These are phyloP conservation scores for Russula ochroleuca DNA, from an alignment of 768 basidiomycete genomes.

Conservation along the genomic window DNA sequence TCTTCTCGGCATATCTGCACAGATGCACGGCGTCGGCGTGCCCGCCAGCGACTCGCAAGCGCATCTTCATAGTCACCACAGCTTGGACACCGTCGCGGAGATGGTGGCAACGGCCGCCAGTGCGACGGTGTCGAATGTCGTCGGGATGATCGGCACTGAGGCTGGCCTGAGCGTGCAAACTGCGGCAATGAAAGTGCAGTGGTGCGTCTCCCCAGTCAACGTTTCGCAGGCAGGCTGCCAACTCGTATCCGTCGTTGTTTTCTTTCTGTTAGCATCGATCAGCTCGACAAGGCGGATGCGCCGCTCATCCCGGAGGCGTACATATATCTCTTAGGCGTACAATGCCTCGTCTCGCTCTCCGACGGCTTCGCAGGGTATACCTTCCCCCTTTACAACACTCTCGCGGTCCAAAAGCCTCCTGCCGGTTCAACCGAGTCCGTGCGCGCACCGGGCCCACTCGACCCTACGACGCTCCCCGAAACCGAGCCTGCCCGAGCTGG, in stretches of 20 bases:
- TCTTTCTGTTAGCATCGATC: conserved; percentile 70
- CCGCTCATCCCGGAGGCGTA: conserved; percentile 93
- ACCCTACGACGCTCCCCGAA: conserved; percentile 50
- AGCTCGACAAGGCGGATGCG: conserved; percentile 94
- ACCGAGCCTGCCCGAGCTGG: conserved; percentile 53
- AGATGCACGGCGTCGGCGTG: conserved; percentile 80
- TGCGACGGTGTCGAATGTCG: conserved; percentile 78
- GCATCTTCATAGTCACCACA: conserved; percentile 50
- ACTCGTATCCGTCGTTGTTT: neutral
- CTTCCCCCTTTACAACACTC: conserved; percentile 67
- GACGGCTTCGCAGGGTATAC: conserved; percentile 78
- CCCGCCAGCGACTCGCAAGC: conserved; percentile 37
- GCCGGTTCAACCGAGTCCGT: conserved; percentile 59
- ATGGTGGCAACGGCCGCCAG: conserved; percentile 81
- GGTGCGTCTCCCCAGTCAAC: conserved; percentile 45
- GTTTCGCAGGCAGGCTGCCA: conserved; percentile 1
- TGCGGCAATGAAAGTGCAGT: conserved; percentile 85
- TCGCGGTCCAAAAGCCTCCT: conserved; percentile 61
- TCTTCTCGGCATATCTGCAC: conserved; percentile 69
- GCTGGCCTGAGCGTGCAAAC: conserved; percentile 66
- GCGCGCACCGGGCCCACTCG: conserved; percentile 69
- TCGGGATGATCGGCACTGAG: conserved; percentile 75
- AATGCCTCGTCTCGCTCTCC: conserved; percentile 80
- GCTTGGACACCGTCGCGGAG: conserved; percentile 67
- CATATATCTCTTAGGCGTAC: conserved; percentile 85